phyloP scores from a whole-genome alignment of 1,284 basidiomycete genomes.

The Ustilago vetiveriae region DNA sequence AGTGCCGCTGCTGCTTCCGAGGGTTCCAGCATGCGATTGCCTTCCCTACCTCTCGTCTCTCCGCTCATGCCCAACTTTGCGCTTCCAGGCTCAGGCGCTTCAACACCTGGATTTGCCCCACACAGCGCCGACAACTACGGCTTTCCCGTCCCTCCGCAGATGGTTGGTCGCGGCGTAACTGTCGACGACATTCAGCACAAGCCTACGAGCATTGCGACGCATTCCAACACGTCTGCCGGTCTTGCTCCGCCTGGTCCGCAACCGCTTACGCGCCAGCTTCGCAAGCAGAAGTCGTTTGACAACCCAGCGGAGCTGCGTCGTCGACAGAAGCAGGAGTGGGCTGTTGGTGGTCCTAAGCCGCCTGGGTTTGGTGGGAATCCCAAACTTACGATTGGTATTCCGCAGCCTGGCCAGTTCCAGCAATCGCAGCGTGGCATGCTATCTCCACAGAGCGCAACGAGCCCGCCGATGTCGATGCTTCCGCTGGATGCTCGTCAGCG shows the following conservation, averaged over 20 bases:
- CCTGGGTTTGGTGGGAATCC: conserved; percentile 31
- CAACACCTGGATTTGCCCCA: conserved; percentile 22
- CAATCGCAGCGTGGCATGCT: conserved; percentile 12
- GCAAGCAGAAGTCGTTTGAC: conserved; percentile 50
- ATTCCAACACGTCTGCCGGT: not conserved
- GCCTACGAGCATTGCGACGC: conserved; percentile 14
- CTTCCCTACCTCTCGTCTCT: conserved; percentile 37
- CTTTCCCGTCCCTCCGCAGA: conserved; percentile 11
- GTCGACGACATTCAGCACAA: conserved; percentile 41
- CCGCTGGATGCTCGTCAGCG: conserved; percentile 19
- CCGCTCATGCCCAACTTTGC: conserved; percentile 40
- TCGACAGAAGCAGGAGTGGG: conserved; percentile 43
- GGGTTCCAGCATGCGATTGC: conserved; percentile 17
- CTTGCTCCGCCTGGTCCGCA: not conserved
- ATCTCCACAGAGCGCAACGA: conserved; percentile 21
- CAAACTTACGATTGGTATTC: conserved; percentile 34
- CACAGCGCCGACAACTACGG: conserved; percentile 12
- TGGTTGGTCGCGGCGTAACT: conserved; percentile 14
- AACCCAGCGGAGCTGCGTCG: conserved; percentile 46
- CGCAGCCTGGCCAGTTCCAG: conserved; percentile 12
- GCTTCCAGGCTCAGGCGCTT: conserved; percentile 22
- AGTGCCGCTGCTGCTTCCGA: conserved; percentile 6
- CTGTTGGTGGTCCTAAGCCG: conserved; percentile 26
- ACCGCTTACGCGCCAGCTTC: conserved; percentile 22
- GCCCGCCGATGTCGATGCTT: conserved; percentile 9